Conservation (phyloP, 148 eudicot species). For the Selenicereus undatus region DNA sequence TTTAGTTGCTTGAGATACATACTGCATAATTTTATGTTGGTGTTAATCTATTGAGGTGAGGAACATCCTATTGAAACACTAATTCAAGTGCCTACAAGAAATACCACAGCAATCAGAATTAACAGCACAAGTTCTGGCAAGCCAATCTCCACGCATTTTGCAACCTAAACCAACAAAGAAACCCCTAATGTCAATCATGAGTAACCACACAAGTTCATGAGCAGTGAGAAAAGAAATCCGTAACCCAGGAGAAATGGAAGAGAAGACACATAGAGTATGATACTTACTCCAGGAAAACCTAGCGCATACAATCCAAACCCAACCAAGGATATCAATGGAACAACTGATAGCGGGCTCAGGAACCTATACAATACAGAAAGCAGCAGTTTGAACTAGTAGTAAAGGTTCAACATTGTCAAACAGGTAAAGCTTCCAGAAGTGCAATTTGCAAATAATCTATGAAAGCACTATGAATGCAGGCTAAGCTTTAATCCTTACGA, state of each 20-base stretch:
- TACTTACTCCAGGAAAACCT: slow-evolving; percentile 94
- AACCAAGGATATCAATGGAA: slow-evolving; percentile 87
- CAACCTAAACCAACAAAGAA: slow-evolving; percentile 54
- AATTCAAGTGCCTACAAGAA: background rate
- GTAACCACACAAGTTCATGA: slow-evolving; percentile 3
- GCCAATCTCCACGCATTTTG: slow-evolving; percentile 95
- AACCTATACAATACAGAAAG: slow-evolving; percentile 40
- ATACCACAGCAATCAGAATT: slow-evolving; percentile 81
- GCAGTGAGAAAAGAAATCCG: background rate
- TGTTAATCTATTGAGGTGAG: background rate
- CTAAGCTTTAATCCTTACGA: background rate
- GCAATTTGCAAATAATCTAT: background rate
- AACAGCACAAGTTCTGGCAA: slow-evolving; percentile 78
- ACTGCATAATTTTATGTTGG: slow-evolving; percentile 44
- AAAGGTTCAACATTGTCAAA: background rate
- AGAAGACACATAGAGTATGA: background rate
- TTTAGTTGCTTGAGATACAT: slow-evolving; percentile 50
- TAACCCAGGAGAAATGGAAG: background rate
- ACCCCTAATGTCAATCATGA: slow-evolving; percentile 19
- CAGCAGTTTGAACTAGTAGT: background rate
- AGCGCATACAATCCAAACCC: slow-evolving; percentile 96
- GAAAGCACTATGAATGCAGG: background rate
- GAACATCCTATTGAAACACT: background rate
- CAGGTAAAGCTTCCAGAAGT: background rate
- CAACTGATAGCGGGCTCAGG: slow-evolving; percentile 88